Base-by-base conservation (phyloP, 768 basidiomycete genomes). In the Leccinum arenicola region DNA sequence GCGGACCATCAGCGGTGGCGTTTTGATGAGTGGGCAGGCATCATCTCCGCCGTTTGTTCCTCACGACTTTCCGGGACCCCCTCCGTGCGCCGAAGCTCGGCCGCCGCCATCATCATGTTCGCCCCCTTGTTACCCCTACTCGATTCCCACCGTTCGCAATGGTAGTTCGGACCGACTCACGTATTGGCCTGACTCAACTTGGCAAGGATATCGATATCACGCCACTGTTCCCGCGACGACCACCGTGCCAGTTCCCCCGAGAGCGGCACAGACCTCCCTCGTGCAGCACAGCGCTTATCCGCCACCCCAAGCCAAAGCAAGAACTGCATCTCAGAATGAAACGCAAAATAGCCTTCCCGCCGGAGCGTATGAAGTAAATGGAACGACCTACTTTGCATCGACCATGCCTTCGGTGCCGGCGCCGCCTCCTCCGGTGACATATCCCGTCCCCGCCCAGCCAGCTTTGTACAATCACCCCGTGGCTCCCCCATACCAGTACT, bases 71-170 rank as follows among this genome's bases (percentile, higher is more conserved):
- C 17, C 31, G 14, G 52, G 56, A n/a, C 63, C 67, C 36, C 73
- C 72, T 54, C 74, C 61, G 25, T 72, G 73, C 57, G 67, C 71
- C 27, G 75, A 75, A 55, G 70, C 74, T 4, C 64, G 63, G 27
- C 70, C 69, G 19, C 64, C 67, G 48, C 56, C 68, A 45, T 61
- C 68, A 45, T 61, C 71, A 45, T 74, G 76, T 78, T 66, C 57
- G 77, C 72, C 49, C 19, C 19, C 45, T 14, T 29, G 11, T 57
- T 52, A 31, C 38, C 31, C n/a, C 19, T 55, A 49, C 25, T 35
- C 25, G 38, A 48, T 33, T 54, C 2, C 23, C 21, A 21, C 15
- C 17, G 3, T 53, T 63, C 60, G 52, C 31, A 48, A 33, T 21
- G 21, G 47, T 21, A 23, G 51, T 52, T 19, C 31, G 68, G 65